Evolutionary conservation across 2,329 filamentous ascomycete species (phyloP), one percentile per base, ranked within the genome.

Genomic region (Colletotrichum sansevieriae): DNA sequence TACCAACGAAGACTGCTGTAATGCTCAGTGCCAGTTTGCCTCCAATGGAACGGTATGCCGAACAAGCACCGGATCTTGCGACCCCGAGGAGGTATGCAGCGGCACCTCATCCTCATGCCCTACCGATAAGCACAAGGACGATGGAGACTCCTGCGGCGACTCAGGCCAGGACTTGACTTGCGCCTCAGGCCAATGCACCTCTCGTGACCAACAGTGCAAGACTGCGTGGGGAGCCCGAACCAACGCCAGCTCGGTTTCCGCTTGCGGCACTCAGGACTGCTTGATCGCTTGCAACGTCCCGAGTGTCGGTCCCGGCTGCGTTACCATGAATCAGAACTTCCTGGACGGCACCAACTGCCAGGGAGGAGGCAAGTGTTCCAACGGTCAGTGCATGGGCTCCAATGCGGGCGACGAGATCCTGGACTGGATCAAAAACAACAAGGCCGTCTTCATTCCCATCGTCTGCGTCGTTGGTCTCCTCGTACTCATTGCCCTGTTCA

Each of bases 171-270:
- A 88, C 2, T 86, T 98, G 37, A 82, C 88, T 37, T 99, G 96
- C 77, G 94, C 96, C 35, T 95, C 92, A 52, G 96, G 96, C 12
- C 95, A 98, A 80, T 99, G 96, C 80, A 99, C 96, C 3, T 96
- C 92, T 61, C 91, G 96, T 71, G 90, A 98, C 78, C 86, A 91
- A 76, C 96, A 99, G 81, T 99, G 96, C 83, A 90, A 91, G 78
- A 91, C 90, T 11, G 85, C 97, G 55, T 92, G 97, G 85, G 94
- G 94, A 41, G 88, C 87, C 33, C 87, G 92, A 70, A 91, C 90
- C 0, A 85, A 88, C 65, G 88, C 86, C 77, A 95, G 94, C 80
- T 88, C 93, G 75, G 97, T 94, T 2, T 90, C 89, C 74, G 91
- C 95, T 10, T 99, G 96, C 80, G 89, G 83, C 62, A 90, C 89